These are phyloP conservation scores for Aurifilum marmelostoma DNA, from an alignment of 2,329 filamentous ascomycete species.

Conservation along the genomic window DNA sequence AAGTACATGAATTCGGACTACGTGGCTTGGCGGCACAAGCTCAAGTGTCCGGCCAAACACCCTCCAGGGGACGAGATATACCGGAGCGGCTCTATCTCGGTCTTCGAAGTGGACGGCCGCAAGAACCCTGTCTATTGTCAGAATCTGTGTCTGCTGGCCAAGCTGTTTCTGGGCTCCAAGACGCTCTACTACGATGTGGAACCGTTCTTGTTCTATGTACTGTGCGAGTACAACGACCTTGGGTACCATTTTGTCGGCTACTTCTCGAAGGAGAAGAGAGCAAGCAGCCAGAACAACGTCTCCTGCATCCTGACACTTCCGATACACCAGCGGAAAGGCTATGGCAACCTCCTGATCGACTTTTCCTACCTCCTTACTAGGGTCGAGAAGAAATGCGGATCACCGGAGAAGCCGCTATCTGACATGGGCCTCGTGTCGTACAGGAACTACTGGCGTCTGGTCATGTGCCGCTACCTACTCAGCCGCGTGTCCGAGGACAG, in stretches of 20 bases:
- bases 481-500: slow-evolving; percentile 50
- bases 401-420: slow-evolving; percentile 94
- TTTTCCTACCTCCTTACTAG: slow-evolving; percentile 96
- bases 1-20: slow-evolving; percentile 99
- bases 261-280: slow-evolving; percentile 97
- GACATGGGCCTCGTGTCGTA: slow-evolving; percentile 98
- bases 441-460: slow-evolving; percentile 92
- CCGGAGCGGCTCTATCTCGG: slow-evolving; percentile 84
- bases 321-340: slow-evolving; percentile 96
- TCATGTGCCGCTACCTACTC: slow-evolving; percentile 83
- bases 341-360: slow-evolving; percentile 94
- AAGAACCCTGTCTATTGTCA: slow-evolving; percentile 99
- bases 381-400: slow-evolving; percentile 91
- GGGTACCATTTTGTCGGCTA: slow-evolving; percentile 99
- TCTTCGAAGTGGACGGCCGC: slow-evolving; percentile 96
- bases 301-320: slow-evolving; percentile 95
- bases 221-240: slow-evolving; percentile 88
- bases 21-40: slow-evolving; percentile 95
- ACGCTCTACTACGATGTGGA: slow-evolving; percentile 98
- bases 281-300: slow-evolving; percentile 94
- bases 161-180: slow-evolving; percentile 97
- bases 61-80: slow-evolving; percentile 98
- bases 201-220: slow-evolving; percentile 95
- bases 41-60: slow-evolving; percentile 95
- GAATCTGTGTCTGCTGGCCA: slow-evolving; percentile 92